phyloP scores from a whole-genome alignment of 345 rosid genomes.

The Sonneratia alba region DNA sequence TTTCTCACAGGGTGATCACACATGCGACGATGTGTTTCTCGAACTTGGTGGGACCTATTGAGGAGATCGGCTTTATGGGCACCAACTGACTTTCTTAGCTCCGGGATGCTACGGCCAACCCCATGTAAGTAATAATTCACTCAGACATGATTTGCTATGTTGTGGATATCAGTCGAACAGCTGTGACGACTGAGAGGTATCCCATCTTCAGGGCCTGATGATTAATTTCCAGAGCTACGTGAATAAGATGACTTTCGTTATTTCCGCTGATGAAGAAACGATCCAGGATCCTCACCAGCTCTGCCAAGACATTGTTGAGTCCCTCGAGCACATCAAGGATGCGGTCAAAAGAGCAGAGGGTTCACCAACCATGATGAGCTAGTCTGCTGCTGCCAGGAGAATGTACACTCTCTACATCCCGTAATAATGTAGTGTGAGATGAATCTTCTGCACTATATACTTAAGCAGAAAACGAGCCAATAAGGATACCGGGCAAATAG shows the following conservation, averaged over 20 bases:
- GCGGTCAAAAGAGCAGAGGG: constrained; percentile 6
- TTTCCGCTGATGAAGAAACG: constrained; percentile 27
- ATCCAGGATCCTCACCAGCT: constrained; percentile 33
- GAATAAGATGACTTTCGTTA: constrained; percentile 25
- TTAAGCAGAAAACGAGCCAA: neutral
- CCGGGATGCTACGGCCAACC: constrained; percentile 26
- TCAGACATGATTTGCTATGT: neutral
- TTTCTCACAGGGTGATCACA: constrained; percentile 17
- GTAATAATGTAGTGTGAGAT: no score
- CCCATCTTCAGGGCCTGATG: constrained; percentile 28
- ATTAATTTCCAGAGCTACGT: constrained; percentile 31
- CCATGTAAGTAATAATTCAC: neutral
- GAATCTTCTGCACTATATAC: no score
- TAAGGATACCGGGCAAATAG: neutral
- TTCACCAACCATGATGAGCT: neutral
- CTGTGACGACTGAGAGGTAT: neutral
- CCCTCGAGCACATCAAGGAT: constrained; percentile 20
- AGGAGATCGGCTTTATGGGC: constrained; percentile 25
- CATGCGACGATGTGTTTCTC: constrained; percentile 29
- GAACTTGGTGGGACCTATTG: constrained; percentile 21
- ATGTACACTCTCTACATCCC: no score
- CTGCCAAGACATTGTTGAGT: constrained; percentile 23
- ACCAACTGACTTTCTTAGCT: constrained; percentile 21
- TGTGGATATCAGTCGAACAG: neutral
- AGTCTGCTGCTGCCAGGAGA: neutral